These are phyloP conservation scores for Coemansia pectinata DNA, from an alignment of 192 early-diverging fungal genomes.

Conservation along the genomic window DNA sequence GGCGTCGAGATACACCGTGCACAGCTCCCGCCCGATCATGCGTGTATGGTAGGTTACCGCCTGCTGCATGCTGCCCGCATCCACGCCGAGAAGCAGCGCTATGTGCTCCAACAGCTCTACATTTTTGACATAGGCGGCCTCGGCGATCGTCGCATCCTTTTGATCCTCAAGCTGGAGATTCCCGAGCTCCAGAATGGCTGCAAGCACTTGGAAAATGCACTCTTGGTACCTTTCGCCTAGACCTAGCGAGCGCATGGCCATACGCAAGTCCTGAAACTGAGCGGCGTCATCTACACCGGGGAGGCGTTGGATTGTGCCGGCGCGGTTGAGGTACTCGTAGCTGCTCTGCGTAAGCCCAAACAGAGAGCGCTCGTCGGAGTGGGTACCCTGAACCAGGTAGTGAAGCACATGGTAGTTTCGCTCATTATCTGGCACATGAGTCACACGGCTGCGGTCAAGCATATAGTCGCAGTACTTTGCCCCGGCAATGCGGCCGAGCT, in stretches of 20 bases:
- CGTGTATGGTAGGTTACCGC: slow-evolving; percentile 85
- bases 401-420: slow-evolving; percentile 96
- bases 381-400: slow-evolving; percentile 85
- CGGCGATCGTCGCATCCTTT: slow-evolving; percentile 66
- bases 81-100: slow-evolving; percentile 86
- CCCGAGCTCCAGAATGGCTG: slow-evolving; percentile 86
- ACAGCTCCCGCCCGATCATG: slow-evolving; percentile 80
- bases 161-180: slow-evolving; percentile 79
- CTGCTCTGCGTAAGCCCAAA: slow-evolving; percentile 69
- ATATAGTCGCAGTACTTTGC: slow-evolving; percentile 86
- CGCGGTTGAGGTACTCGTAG: slow-evolving; percentile 52
- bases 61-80: slow-evolving; percentile 70
- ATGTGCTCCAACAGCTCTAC: slow-evolving; percentile 76
- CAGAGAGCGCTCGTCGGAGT: slow-evolving; percentile 71
- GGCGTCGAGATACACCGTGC: slow-evolving; percentile 78
- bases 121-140: slow-evolving; percentile 80
- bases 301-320: slow-evolving; percentile 53
- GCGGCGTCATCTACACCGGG: slow-evolving; percentile 63
- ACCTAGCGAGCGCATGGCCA: slow-evolving; percentile 85
- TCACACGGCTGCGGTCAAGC: slow-evolving; percentile 82
- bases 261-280: slow-evolving; percentile 70
- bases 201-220: slow-evolving; percentile 82
- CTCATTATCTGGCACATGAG: slow-evolving; percentile 65
- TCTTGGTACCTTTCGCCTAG: slow-evolving; percentile 80
- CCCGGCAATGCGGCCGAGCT: slow-evolving; percentile 86